Evolutionary conservation across 2,329 filamentous ascomycete genomes (phyloP).

Genomic region (Hypoxylon sp.): DNA sequence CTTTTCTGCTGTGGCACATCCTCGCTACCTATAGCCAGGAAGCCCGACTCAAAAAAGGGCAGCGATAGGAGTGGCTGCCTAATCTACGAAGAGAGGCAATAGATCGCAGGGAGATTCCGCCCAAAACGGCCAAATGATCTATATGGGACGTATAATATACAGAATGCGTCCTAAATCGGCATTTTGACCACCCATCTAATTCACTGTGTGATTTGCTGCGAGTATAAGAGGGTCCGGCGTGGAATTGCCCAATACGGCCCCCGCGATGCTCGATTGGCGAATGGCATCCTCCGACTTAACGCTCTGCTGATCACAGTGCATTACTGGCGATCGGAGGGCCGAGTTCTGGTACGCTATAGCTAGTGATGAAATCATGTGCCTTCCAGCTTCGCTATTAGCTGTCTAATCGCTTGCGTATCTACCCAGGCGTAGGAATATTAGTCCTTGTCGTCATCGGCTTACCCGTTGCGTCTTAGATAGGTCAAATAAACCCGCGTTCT

Average conservation of each 20-base stretch:
- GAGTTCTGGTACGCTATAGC: neutral
- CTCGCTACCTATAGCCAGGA: neutral
- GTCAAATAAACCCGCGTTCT: neutral
- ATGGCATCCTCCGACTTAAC: neutral
- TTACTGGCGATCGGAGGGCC: neutral
- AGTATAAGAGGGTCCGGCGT: neutral
- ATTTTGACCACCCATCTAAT: neutral
- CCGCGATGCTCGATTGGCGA: neutral
- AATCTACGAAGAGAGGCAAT: neutral
- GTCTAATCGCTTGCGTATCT: too few species aligned
- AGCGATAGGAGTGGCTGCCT: neutral
- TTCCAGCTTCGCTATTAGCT: neutral
- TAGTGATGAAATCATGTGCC: neutral
- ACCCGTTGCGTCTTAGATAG: conserved; percentile 1
- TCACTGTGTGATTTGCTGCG: neutral
- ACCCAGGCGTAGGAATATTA: too few species aligned
- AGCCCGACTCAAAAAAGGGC: neutral
- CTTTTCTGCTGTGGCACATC: neutral
- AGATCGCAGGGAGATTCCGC: neutral
- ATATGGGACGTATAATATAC: neutral
- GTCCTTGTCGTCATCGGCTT: neutral
- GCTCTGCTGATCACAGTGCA: neutral
- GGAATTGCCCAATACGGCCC: neutral
- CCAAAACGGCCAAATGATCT: neutral
- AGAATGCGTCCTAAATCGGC: neutral